A percentile compares a stretch with the other conserved stretches of the same genome.
These are phyloP conservation scores for Inga laurina DNA, from an alignment of 306 rosid species.

Conservation along the genomic window DNA sequence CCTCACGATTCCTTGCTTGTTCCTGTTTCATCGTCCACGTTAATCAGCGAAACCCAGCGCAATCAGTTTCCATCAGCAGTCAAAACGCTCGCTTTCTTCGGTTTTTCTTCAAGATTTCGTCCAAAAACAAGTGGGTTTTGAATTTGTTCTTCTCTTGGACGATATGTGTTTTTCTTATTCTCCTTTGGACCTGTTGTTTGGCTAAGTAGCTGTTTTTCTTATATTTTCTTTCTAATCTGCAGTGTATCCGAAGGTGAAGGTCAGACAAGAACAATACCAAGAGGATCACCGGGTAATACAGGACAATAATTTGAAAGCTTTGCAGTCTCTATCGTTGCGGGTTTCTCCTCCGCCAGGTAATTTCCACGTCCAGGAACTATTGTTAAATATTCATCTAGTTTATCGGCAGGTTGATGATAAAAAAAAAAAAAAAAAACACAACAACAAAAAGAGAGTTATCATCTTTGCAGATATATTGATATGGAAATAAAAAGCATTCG, in stretches of 20 bases:
- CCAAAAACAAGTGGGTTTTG: conserved; percentile 22
- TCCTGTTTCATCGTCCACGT: not conserved
- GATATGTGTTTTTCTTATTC: not conserved
- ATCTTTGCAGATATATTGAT: not conserved
- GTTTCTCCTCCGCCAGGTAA: conserved; percentile 42
- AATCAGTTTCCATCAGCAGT: not conserved
- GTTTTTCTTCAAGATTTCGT: not conserved
- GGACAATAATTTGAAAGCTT: conserved; percentile 42
- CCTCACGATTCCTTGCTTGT: not conserved
- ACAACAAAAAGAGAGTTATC: not conserved
- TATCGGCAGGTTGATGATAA: not conserved
- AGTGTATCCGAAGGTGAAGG: conserved; percentile 54
- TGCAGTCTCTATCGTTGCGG: conserved; percentile 29
- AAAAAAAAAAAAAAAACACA: too few species aligned
- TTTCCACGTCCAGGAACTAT: not conserved
- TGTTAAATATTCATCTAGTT: not conserved
- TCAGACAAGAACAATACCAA: conserved; percentile 10
- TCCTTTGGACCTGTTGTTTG: not conserved
- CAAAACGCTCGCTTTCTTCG: not conserved
- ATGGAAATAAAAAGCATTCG: not conserved
- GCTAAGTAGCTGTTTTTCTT: not conserved
- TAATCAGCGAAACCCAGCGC: not conserved
- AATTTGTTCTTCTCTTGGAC: not conserved
- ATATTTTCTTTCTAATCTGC: conserved; percentile 3
- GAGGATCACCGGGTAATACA: conserved; percentile 12